Evolutionary conservation across 176 grass and related monocot genomes (phyloP).

Genomic region (maize (Zea mays)): DNA sequence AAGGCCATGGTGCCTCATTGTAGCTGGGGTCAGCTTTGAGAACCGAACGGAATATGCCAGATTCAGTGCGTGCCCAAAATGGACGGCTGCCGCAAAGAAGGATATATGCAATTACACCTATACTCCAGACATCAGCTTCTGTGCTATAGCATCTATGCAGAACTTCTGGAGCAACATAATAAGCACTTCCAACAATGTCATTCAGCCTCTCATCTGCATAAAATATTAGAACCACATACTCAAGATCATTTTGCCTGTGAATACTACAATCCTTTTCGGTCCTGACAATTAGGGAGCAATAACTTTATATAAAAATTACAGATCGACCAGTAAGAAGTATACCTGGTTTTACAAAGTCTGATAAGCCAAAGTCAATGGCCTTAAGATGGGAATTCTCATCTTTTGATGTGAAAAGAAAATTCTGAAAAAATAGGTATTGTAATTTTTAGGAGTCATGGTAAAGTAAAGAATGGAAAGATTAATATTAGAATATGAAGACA

Average conservation of each 20-base stretch:
- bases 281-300: not conserved
- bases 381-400: constrained; percentile 74
- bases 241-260: constrained; percentile 11
- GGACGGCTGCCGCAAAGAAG: constrained; percentile 82
- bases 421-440: constrained; percentile 39
- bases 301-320: not conserved
- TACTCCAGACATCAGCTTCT: constrained; percentile 90
- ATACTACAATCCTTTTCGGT: not conserved
- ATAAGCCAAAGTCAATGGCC: constrained; percentile 83
- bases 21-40: constrained; percentile 83
- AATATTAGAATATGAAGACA: not conserved
- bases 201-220: constrained; percentile 77
- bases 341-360: constrained; percentile 91
- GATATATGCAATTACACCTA: constrained; percentile 87
- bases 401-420: constrained; percentile 83
- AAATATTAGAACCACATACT: constrained; percentile 24
- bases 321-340: constrained; percentile 23
- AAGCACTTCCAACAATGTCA: constrained; percentile 95
- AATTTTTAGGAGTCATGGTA: constrained; percentile 25
- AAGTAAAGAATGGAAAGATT: not conserved
- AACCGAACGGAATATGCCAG: constrained; percentile 80
- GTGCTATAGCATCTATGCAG: constrained; percentile 79
- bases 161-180: constrained; percentile 93
- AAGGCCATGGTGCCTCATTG: constrained; percentile 72
- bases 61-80: constrained; percentile 86